Evolutionary conservation across 306 rosid genomes (phyloP).

Genomic region (Spatholobus suberectus): DNA sequence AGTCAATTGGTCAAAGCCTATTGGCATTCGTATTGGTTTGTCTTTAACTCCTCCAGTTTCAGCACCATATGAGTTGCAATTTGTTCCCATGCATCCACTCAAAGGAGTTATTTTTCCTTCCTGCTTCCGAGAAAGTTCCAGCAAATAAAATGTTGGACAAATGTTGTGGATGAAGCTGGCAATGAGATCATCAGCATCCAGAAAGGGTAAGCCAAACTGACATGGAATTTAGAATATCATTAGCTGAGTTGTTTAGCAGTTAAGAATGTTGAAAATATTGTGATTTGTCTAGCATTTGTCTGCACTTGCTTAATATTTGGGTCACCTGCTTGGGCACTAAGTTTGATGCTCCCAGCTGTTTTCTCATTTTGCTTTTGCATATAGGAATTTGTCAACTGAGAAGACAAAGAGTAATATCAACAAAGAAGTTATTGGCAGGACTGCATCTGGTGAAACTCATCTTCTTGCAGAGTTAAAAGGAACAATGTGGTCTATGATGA

Average conservation of each 20-base stretch:
- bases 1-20: constrained; percentile 28
- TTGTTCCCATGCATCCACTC: constrained; percentile 29
- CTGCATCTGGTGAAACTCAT: constrained; percentile 40
- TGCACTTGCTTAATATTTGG: too few relatives aligned
- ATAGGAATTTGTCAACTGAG: constrained; percentile 35
- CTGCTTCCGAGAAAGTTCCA: constrained; percentile 24
- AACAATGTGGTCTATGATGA: constrained; percentile 48
- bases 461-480: constrained; percentile 47
- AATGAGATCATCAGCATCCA: constrained; percentile 42
- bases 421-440: constrained; percentile 41
- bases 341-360: not conserved
- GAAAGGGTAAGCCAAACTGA: constrained; percentile 34
- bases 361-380: not conserved
- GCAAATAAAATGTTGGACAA: constrained; percentile 34
- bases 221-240: not conserved
- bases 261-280: too few relatives aligned
- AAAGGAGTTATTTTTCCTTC: constrained; percentile 30
- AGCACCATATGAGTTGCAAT: constrained; percentile 43
- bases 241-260: not conserved
- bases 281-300: too few relatives aligned
- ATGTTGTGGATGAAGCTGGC: constrained; percentile 41
- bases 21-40: constrained; percentile 42
- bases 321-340: not conserved
- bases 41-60: constrained; percentile 48
- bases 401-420: constrained; percentile 19